These are phyloP conservation scores for Cucurbita pepo DNA, from an alignment of 306 rosid species.

Conservation along the genomic window DNA sequence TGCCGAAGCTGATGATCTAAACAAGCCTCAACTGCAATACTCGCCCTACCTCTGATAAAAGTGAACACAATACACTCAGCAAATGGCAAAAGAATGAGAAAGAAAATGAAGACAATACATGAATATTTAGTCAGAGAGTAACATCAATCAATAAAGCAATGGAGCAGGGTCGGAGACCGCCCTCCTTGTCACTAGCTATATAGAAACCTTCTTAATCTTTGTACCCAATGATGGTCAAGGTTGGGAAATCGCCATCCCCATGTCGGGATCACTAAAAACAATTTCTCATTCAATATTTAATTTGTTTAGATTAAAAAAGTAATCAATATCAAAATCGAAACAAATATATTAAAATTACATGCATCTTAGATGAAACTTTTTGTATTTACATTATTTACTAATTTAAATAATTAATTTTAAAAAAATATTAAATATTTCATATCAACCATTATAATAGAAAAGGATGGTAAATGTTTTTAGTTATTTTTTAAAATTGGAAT, in stretches of 20 bases:
- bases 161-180: neutral
- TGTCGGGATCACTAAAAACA: neutral
- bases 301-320: too few relatives aligned
- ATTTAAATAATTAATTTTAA: too few relatives aligned
- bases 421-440: too few relatives aligned
- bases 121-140: neutral
- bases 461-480: too few relatives aligned
- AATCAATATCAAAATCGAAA: neutral
- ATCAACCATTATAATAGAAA: too few relatives aligned
- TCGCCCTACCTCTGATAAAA: constrained; percentile 66
- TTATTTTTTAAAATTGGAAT: too few relatives aligned
- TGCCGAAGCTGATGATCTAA: constrained; percentile 40
- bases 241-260: neutral
- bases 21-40: constrained; percentile 70
- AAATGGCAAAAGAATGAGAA: neutral
- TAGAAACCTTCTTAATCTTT: neutral
- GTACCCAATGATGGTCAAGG: neutral
- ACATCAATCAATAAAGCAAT: neutral
- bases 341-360: too few relatives aligned
- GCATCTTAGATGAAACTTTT: too few relatives aligned
- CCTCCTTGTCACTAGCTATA: neutral
- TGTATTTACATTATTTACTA: too few relatives aligned
- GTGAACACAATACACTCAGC: neutral
- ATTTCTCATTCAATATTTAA: neutral
- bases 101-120: neutral